Evolutionary conservation across 2,329 filamentous ascomycete species (phyloP).

Genomic region (Verticillium klebahnii): DNA sequence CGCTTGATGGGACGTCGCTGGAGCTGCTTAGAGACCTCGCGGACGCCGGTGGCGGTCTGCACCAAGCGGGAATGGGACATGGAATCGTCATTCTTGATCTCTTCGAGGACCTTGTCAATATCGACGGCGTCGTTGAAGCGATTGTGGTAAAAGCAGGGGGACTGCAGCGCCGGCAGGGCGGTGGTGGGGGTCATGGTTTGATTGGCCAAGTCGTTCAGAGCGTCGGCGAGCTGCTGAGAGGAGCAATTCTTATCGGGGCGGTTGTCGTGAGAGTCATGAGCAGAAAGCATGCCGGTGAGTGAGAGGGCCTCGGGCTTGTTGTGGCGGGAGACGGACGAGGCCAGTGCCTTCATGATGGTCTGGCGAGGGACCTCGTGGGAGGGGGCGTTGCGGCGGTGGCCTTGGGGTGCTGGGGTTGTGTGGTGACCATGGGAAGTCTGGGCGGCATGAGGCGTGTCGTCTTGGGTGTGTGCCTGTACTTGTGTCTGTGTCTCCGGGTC

Average conservation of each 20-base stretch:
- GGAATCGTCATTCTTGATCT: constrained; percentile 83
- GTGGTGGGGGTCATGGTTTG: constrained; percentile 36
- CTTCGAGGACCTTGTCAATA: constrained; percentile 89
- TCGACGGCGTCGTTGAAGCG: constrained; percentile 95
- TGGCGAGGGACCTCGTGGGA: constrained; percentile 71
- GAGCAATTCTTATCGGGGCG: constrained; percentile 39
- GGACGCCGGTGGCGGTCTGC: constrained; percentile 90
- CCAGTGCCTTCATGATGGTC: constrained; percentile 77
- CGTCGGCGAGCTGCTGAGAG: constrained; percentile 60
- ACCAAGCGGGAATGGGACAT: constrained; percentile 92
- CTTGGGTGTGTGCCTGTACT: background rate
- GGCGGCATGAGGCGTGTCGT: constrained; percentile 10
- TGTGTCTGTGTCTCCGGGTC: background rate
- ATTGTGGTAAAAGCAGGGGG: constrained; percentile 96
- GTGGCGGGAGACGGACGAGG: constrained; percentile 54
- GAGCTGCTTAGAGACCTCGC: constrained; percentile 92
- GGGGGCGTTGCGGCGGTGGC: constrained; percentile 41
- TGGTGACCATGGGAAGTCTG: constrained; percentile 16
- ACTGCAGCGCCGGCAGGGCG: constrained; percentile 69
- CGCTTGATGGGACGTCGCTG: constrained; percentile 88
- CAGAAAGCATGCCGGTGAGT: constrained; percentile 54
- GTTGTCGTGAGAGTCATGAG: constrained; percentile 28
- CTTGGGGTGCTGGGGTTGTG: constrained; percentile 10
- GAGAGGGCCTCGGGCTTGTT: constrained; percentile 60
- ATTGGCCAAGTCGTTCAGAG: constrained; percentile 48